Percentiles rank a stretch among this genome's conserved stretches.
phyloP scores from a whole-genome alignment of 371 early-diverging fungal genomes.

The Encephalitozoon romaleae region DNA sequence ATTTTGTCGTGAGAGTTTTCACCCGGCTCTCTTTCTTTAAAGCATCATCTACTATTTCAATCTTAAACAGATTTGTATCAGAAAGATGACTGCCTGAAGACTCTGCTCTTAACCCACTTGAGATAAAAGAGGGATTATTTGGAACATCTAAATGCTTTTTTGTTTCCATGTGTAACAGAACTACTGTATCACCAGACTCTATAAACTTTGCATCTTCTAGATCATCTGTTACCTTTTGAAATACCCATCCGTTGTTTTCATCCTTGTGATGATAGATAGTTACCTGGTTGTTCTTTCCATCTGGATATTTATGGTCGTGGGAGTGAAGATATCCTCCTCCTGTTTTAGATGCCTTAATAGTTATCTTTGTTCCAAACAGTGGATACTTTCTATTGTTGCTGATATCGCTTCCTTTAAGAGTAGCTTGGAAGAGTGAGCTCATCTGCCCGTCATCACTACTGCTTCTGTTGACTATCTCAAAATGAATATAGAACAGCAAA shows the following conservation, averaged over 20 bases:
- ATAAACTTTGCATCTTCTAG: slow-evolving; percentile 33
- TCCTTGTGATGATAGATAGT: slow-evolving; percentile 93
- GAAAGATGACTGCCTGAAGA: slow-evolving; percentile 58
- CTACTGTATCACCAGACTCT: slow-evolving; percentile 48
- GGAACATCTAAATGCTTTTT: slow-evolving; percentile 72
- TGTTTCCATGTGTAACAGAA: slow-evolving; percentile 55
- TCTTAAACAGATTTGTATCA: slow-evolving; percentile 31
- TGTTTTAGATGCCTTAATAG: slow-evolving; percentile 72
- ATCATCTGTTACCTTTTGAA: slow-evolving; percentile 57
- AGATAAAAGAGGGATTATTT: slow-evolving; percentile 64
- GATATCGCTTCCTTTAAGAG: slow-evolving; percentile 72
- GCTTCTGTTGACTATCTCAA: slow-evolving; percentile 71
- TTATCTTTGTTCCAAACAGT: slow-evolving; percentile 79
- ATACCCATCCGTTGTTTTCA: slow-evolving; percentile 80
- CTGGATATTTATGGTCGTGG: slow-evolving; percentile 80
- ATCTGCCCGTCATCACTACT: slow-evolving; percentile 92
- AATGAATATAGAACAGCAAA: slow-evolving; percentile 77
- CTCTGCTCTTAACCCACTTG: slow-evolving; percentile 62
- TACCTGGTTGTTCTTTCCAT: slow-evolving; percentile 68
- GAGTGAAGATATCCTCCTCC: slow-evolving; percentile 91
- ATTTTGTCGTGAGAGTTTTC: slow-evolving; percentile 70
- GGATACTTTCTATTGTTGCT: slow-evolving; percentile 73
- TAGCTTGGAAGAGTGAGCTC: slow-evolving; percentile 90
- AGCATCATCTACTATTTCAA: slow-evolving; percentile 42
- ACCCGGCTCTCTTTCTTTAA: slow-evolving; percentile 53